Conservation (phyloP, 2,329 filamentous ascomycete species). For the Trichoderma aggressivum region DNA sequence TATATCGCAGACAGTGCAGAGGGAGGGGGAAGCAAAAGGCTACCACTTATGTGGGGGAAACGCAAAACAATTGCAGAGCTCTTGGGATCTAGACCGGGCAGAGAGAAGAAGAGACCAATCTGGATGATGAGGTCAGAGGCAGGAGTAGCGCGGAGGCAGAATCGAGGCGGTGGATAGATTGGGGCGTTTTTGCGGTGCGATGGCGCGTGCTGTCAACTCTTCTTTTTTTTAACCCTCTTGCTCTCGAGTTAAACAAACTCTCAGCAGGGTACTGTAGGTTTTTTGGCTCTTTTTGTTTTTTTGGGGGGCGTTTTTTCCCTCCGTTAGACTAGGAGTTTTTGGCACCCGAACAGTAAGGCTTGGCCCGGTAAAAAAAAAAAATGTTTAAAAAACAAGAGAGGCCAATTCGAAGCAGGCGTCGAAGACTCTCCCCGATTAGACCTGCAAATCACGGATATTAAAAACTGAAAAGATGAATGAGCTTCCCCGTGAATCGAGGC, state of each 20-base stretch:
- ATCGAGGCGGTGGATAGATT: constrained; percentile 22
- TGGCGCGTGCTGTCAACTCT: constrained; percentile 14
- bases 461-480: neutral
- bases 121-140: constrained; percentile 43
- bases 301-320: neutral
- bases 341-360: neutral
- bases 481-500: neutral
- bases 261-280: neutral
- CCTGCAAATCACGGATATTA: constrained; percentile 8
- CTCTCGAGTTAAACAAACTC: constrained; percentile 8
- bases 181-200: constrained; percentile 6
- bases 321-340: neutral
- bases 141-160: constrained; percentile 18
- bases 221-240: neutral
- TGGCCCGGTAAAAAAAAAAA: neutral
- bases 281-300: neutral
- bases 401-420: constrained; percentile 5
- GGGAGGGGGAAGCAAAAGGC: constrained; percentile 23
- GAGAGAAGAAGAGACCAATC: constrained; percentile 27
- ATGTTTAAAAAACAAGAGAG: neutral
- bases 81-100: neutral
- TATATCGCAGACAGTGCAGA: constrained; percentile 30
- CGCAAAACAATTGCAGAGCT: constrained; percentile 21
- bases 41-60: constrained; percentile 30
- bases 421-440: neutral